Base-by-base conservation (phyloP, 1,284 basidiomycete species). In the Fistulina hepatica region DNA sequence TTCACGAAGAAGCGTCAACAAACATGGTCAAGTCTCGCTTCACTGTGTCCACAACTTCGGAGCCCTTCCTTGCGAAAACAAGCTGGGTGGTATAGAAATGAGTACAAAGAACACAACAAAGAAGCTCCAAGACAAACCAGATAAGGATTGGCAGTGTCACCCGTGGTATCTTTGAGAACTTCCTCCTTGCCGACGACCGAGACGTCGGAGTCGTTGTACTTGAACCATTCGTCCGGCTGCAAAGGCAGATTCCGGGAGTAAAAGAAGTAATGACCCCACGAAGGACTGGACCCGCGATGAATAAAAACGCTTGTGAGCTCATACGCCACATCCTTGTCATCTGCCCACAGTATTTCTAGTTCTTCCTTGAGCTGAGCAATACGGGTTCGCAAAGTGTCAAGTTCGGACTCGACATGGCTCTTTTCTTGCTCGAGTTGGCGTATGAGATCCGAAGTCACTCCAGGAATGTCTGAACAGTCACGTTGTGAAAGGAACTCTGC, bases 251-350 rank as follows among this genome's bases (percentile, higher is more conserved):
- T 71, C 30, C 89, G 72, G 41, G 86, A 84, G 53, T 89, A 89
- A 59, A 92, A 85, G 63, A 85, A 91, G 56, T 91, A 88, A 58
- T 92, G 83, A 20, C 89, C 89, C 63, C 79, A 89, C 4, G 76
- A 80, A 1, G 83, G 79, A 15, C 81, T 81, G 12, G 75, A 72
- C 28, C 91, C 92, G 26, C 94, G 81, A 59, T 98, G 94, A 50
- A 97, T 88, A 61, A 97, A 98, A 10, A 97, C 93, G 10, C 89
- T 88, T 0, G 89, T 91, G 27, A 98, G 70, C 52, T 94, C 88
- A 55, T 97, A 98, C 36, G 82, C 79, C 17, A 76, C 76, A 20
- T 72, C 62, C 6, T 53, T 65, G 38, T 78, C 74, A 45, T 76
- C 74, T 27, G 61, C 61, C 95, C 95, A 98, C 6, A 93, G 52